Evolutionary conservation across 2,329 filamentous ascomycete species (phyloP).

Genomic region (Aschersonia sp.): DNA sequence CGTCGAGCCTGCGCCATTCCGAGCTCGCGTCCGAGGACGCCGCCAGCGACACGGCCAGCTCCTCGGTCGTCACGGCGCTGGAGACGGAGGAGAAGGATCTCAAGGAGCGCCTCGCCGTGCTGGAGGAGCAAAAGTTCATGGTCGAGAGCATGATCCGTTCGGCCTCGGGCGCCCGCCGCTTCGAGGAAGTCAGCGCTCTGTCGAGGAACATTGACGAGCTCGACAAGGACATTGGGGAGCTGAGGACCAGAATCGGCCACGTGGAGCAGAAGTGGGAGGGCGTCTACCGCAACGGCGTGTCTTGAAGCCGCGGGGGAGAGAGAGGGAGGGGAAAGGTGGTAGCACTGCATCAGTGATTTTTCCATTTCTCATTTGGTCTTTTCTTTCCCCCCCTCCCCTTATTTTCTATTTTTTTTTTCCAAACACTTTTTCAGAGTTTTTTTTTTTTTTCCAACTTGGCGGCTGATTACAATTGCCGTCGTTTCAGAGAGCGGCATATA

Average conservation of each 20-base stretch:
- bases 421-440: too few species aligned
- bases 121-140: slow-evolving; percentile 86
- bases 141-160: slow-evolving; percentile 73
- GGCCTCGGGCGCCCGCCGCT: slow-evolving; percentile 60
- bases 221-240: slow-evolving; percentile 56
- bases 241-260: slow-evolving; percentile 48
- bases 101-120: slow-evolving; percentile 63
- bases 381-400: background rate
- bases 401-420: background rate
- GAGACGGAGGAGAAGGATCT: slow-evolving; percentile 76
- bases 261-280: slow-evolving; percentile 48
- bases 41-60: slow-evolving; percentile 29
- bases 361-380: background rate
- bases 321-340: too few species aligned
- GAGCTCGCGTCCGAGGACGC: slow-evolving; percentile 31
- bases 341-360: background rate
- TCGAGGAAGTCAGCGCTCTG: slow-evolving; percentile 74
- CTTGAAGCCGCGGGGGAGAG: background rate
- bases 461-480: too few species aligned
- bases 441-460: too few species aligned
- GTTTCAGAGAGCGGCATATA: too few species aligned
- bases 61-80: slow-evolving; percentile 34
- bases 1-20: slow-evolving; percentile 28
- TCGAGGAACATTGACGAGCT: slow-evolving; percentile 72
- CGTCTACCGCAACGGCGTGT: slow-evolving; percentile 23